Conservation (phyloP, 2,329 filamentous ascomycete species). For the Diaporthe ampelina region DNA sequence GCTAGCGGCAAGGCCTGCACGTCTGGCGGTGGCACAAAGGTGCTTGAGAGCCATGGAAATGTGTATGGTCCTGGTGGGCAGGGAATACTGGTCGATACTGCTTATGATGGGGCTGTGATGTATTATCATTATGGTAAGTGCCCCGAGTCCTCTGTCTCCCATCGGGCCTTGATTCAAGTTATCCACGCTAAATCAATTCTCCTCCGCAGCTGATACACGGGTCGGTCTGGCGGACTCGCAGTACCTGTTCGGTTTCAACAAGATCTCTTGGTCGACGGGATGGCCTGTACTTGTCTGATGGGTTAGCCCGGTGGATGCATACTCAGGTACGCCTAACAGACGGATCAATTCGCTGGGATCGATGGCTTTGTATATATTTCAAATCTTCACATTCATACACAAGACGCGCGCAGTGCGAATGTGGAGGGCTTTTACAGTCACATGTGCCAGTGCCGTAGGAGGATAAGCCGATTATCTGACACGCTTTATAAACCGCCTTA, state of each 20-base stretch:
- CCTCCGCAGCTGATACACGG: conserved; percentile 60
- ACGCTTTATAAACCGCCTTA: no score
- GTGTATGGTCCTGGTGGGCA: conserved; percentile 76
- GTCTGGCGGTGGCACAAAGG: conserved; percentile 68
- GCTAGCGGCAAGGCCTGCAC: conserved; percentile 65
- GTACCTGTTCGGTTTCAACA: conserved; percentile 63
- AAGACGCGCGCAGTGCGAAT: no score
- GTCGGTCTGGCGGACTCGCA: conserved; percentile 65
- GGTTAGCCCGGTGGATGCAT: no score
- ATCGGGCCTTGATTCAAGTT: no score
- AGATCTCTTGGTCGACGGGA: conserved; percentile 56
- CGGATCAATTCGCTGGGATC: no score
- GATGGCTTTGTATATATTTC: no score
- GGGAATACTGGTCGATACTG: conserved; percentile 66
- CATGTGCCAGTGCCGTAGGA: no score
- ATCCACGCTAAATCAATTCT: neutral
- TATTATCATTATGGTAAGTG: conserved; percentile 71
- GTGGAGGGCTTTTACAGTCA: no score
- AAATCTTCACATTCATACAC: no score
- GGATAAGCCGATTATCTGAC: no score
- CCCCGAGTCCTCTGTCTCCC: no score
- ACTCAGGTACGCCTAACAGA: no score
- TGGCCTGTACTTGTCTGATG: conserved; percentile 53
- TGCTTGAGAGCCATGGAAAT: conserved; percentile 69
- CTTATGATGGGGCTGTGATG: conserved; percentile 63